Base-by-base conservation (phyloP, 768 basidiomycete genomes). In the Tremella fuciformis region DNA sequence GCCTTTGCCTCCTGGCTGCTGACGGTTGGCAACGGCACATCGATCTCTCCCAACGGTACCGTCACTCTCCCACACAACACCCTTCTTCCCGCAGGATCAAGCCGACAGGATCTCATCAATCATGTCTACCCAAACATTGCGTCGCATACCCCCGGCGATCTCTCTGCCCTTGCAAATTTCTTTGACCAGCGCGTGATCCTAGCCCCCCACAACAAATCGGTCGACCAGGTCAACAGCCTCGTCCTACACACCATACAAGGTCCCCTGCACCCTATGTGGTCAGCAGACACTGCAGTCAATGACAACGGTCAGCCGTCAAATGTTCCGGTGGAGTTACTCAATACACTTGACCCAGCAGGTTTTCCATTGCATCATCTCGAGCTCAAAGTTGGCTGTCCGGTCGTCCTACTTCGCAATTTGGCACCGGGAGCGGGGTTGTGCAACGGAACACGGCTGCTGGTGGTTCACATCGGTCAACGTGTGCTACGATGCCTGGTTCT, bases 371-470 rank as follows among this genome's bases (percentile, higher is more conserved):
- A 57, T 16, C 65, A 59, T 72, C 76, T 49, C 64, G 64, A n/a
- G 73, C 50, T 75, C 24, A 75, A 75, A 58, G 21, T 64, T 22
- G 73, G 75, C 8, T 8, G 54, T 39, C 58, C 69, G 67, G 46
- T 83, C 0, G 82, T 83, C 57, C 60, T 83, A 0, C 66, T 84
- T 0, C 53, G 80, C 0, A 84, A 84, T 62, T 64, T 84, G 13
- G 65, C 72, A 47, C 78, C 80, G 6, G 16, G 49, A 0, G 42
- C 67, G 18, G 80, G 80, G 0, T 62, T 81, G 0, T 81, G 77
- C 58, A 81, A 81, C 76, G 81, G 80, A 1, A 78, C 79, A 0
- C 21, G 74, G 8, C 38, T 60, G 22, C 24, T 62, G 15, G 11
- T 58, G 76, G 78, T 2, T 59, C 77, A 6, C 78, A 78, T 69